These are phyloP conservation scores for Penstemon barbatus DNA, from an alignment of 257 asterid species.

Conservation along the genomic window DNA sequence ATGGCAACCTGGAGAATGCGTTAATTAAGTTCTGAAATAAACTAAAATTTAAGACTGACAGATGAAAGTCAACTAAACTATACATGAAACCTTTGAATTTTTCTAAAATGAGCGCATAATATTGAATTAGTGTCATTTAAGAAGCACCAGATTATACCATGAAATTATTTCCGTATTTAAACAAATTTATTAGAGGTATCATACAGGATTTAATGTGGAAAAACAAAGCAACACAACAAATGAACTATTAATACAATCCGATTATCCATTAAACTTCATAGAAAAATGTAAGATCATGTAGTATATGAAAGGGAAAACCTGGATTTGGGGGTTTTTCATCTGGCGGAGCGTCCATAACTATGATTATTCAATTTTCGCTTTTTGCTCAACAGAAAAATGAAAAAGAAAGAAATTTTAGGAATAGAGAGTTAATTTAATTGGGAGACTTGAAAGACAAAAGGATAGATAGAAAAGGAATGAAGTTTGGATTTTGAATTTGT, in stretches of 20 bases:
- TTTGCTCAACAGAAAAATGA: slow-evolving; percentile 23
- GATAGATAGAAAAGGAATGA: slow-evolving; percentile 12
- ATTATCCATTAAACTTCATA: too few species aligned
- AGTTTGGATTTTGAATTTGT: slow-evolving; percentile 30
- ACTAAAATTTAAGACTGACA: not conserved
- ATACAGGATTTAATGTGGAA: not conserved
- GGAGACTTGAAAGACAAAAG: slow-evolving; percentile 1
- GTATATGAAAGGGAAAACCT: slow-evolving; percentile 36
- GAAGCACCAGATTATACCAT: slow-evolving; percentile 2
- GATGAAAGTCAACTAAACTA: not conserved
- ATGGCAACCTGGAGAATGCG: not conserved
- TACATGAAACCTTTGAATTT: slow-evolving; percentile 3
- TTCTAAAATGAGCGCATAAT: not conserved
- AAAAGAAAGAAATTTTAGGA: not conserved
- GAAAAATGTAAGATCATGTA: too few species aligned
- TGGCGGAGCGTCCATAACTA: slow-evolving; percentile 58
- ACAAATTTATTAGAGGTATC: not conserved
- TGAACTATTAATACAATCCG: not conserved
- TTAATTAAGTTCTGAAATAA: not conserved
- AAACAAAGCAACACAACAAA: slow-evolving; percentile 8
- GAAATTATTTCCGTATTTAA: slow-evolving; percentile 1
- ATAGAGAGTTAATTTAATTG: not conserved
- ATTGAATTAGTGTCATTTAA: slow-evolving; percentile 1
- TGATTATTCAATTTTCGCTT: slow-evolving; percentile 18
- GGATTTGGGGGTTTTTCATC: slow-evolving; percentile 48